Percentiles rank a stretch among this genome's conserved stretches.
These are phyloP conservation scores for Boletellus ananiceps DNA, from an alignment of 768 basidiomycete species.

Conservation along the genomic window DNA sequence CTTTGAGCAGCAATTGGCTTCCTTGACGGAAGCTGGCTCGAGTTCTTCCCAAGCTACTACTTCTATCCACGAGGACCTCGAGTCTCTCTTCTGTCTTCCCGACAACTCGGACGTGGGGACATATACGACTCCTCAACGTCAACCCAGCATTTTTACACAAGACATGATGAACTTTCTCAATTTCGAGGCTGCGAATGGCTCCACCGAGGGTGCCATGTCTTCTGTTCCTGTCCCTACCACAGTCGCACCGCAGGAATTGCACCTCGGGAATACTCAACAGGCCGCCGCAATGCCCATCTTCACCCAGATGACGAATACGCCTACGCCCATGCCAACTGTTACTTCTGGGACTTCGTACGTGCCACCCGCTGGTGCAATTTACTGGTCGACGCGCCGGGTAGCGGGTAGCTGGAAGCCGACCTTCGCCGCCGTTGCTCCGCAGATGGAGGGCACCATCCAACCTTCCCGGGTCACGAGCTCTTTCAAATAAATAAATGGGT, in stretches of 20 bases:
- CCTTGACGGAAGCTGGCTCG: constrained; percentile 1
- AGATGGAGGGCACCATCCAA: constrained; percentile 30
- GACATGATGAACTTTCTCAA: constrained; percentile 39
- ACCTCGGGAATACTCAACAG: constrained; percentile 11
- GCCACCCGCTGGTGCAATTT: constrained; percentile 52
- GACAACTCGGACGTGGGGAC: constrained; percentile 10
- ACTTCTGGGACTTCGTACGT: constrained; percentile 33
- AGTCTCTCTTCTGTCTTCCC: constrained; percentile 19
- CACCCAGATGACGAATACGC: constrained; percentile 25
- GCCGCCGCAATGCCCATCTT: constrained; percentile 22
- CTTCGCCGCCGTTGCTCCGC: constrained; percentile 10
- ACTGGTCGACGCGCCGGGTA: constrained; percentile 50
- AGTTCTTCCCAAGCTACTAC: constrained; percentile 2
- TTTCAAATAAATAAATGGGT: constrained; percentile 3
- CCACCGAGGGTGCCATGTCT: constrained; percentile 2
- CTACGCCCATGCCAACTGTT: neutral
- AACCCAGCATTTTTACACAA: constrained; percentile 21
- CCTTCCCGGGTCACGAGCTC: neutral
- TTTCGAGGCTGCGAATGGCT: constrained; percentile 24
- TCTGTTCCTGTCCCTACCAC: constrained; percentile 1
- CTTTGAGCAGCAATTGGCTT: constrained; percentile 7
- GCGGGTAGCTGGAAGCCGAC: constrained; percentile 45
- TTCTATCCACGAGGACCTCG: constrained; percentile 14
- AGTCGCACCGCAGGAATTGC: constrained; percentile 25
- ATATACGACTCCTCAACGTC: constrained; percentile 13